Evolutionary conservation across 768 basidiomycete species (phyloP), one percentile per base, ranked within the genome.

Genomic region (Collybia sordida): DNA sequence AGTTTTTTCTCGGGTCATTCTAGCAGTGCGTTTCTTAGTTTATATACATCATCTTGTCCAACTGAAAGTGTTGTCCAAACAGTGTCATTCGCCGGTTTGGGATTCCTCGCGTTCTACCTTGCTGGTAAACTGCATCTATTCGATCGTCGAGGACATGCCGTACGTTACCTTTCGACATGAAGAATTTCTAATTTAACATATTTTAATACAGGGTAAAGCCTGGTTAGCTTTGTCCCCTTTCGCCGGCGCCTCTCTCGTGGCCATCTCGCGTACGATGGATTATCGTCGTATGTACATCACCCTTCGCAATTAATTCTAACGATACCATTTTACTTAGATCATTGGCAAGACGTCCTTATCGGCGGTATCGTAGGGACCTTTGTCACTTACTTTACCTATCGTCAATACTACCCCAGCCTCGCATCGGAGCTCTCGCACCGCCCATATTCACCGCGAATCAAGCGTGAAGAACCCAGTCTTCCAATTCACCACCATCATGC

Each of bases 31-130:
- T 71, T 12, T 15, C 21, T 38, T 31, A 23, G 37, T 27, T 6
- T 19, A 3, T n/a, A 37, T 5, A 28, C 6, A 15, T 15, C 23
- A 27, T 19, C n/a, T 38, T 11, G 18, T 27, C 18, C 19, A 28
- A 24, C 17, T 45, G 27, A 50, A 12, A 17, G 21, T 15, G 50
- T 42, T 40, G 56, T 41, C 31, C 34, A 38, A 38, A 8, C 57
- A 91, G 93, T 96, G 47, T 92, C 94, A 0, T 98, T 96, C 64
- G 91, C 93, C 5, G 96, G 96, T 1, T 76, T 99, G 6, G 91
- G 90, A 1, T 95, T 94, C 69, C 74, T 98, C 35, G 74, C 88
- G 1, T 86, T 90, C 55, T 98, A 97, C 64, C 70, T 95, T 5
- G 89, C 91, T 9, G 97, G 95, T 2, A 98, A 98, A 67, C 71